These are phyloP conservation scores for Eutrema heterophyllum DNA, from an alignment of 345 rosid genomes.

Conservation along the genomic window DNA sequence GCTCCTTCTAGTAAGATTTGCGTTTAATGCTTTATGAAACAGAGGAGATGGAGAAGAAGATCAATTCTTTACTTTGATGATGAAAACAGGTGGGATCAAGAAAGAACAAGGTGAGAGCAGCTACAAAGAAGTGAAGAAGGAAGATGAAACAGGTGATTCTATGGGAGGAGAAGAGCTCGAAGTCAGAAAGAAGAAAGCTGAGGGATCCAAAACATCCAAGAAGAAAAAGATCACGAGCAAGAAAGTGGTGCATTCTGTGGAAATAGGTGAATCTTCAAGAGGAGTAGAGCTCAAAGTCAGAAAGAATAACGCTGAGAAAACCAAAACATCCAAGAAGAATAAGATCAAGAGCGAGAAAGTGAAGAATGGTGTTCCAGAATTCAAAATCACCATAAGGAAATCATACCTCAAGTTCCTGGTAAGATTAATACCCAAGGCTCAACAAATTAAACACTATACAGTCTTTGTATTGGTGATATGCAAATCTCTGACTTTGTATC, in stretches of 20 bases:
- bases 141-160: background rate
- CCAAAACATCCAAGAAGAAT: background rate
- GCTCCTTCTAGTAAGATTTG: too few species aligned
- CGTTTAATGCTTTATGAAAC: too few species aligned
- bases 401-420: slow-evolving; percentile 27
- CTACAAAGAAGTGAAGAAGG: too few species aligned
- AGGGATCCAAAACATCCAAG: background rate
- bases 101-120: too few species aligned
- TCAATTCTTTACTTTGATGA: too few species aligned
- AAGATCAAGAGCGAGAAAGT: background rate
- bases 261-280: background rate
- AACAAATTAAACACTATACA: background rate
- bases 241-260: background rate
- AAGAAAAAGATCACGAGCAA: background rate
- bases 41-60: too few species aligned
- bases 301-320: background rate
- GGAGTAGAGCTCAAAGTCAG: background rate
- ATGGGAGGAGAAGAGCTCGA: background rate
- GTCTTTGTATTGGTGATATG: background rate
- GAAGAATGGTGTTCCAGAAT: background rate
- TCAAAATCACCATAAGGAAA: slow-evolving; percentile 11
- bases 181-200: background rate
- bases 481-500: background rate
- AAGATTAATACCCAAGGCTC: background rate
- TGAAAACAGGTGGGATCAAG: too few species aligned